Conservation (phyloP, 2,329 filamentous ascomycete genomes). For the Trichoderma sp. region DNA sequence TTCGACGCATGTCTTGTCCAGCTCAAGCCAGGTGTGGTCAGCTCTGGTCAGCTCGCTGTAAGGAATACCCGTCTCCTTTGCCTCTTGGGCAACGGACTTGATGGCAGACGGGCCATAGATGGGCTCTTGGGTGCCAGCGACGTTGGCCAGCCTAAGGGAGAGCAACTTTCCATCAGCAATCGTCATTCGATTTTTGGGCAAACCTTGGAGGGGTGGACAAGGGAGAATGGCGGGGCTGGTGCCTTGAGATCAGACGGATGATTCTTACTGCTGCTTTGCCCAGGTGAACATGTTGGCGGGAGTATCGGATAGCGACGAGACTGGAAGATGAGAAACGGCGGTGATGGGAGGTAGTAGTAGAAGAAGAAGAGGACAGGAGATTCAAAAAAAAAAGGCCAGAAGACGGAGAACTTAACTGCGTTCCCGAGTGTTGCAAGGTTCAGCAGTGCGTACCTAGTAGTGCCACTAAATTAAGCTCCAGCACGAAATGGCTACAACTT, state of each 20-base stretch:
- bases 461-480: neutral
- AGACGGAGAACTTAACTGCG: conserved; percentile 4
- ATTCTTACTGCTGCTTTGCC: conserved; percentile 81
- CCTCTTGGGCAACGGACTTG: conserved; percentile 78
- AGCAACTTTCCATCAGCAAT: conserved; percentile 6
- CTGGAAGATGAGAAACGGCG: neutral
- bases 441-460: neutral
- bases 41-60: conserved; percentile 76
- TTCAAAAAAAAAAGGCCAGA: conserved; percentile 1
- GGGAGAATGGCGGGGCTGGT: conserved; percentile 5
- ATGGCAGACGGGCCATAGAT: conserved; percentile 90
- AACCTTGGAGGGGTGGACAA: neutral
- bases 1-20: conserved; percentile 87
- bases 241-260: neutral
- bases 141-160: conserved; percentile 60
- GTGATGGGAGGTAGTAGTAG: neutral
- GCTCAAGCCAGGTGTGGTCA: conserved; percentile 76
- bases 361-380: neutral
- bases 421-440: neutral
- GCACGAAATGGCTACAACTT: neutral
- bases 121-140: conserved; percentile 93
- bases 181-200: neutral
- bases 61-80: conserved; percentile 59
- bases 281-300: conserved; percentile 76
- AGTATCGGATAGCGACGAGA: neutral